A percentile compares a stretch with the other conserved stretches of the same genome.
These are phyloP conservation scores for Sporothrix variecibatus DNA, from an alignment of 2,329 filamentous ascomycete genomes.

Conservation along the genomic window DNA sequence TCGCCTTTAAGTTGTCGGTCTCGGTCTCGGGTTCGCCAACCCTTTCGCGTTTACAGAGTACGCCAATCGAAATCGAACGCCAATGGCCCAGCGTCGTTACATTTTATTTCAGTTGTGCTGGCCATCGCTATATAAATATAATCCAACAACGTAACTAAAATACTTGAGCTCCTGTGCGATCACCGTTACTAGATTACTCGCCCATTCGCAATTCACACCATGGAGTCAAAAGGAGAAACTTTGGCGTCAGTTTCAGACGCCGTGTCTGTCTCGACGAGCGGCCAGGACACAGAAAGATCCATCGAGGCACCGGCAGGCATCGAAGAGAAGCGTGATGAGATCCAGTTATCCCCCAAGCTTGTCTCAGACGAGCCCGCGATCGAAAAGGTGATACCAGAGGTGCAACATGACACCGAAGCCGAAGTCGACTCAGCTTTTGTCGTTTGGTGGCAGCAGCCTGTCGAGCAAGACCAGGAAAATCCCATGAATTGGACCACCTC, in stretches of 20 bases:
- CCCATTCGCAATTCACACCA: not conserved
- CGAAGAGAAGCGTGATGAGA: not conserved
- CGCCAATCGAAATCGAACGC: not conserved
- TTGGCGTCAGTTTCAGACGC: not conserved
- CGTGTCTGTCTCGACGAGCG: not conserved
- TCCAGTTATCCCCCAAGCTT: too few relatives aligned
- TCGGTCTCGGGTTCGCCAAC: not conserved
- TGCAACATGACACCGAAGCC: not conserved
- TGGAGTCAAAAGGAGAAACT: not conserved
- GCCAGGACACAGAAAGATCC: not conserved
- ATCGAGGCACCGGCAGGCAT: not conserved
- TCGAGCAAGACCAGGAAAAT: not conserved
- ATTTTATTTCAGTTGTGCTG: not conserved
- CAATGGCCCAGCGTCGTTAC: not conserved
- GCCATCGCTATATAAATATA: not conserved
- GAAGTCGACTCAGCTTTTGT: not conserved
- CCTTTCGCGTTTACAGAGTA: not conserved
- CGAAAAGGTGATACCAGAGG: not conserved
- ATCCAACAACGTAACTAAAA: not conserved
- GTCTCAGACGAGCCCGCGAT: not conserved
- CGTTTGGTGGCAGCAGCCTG: slow-evolving; percentile 7
- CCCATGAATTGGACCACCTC: not conserved
- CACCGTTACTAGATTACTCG: not conserved
- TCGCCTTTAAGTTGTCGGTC: too few relatives aligned
- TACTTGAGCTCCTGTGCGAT: not conserved